These are phyloP conservation scores for Massariosphaeria phaeospora DNA, from an alignment of 495 filamentous ascomycete genomes.

Conservation along the genomic window DNA sequence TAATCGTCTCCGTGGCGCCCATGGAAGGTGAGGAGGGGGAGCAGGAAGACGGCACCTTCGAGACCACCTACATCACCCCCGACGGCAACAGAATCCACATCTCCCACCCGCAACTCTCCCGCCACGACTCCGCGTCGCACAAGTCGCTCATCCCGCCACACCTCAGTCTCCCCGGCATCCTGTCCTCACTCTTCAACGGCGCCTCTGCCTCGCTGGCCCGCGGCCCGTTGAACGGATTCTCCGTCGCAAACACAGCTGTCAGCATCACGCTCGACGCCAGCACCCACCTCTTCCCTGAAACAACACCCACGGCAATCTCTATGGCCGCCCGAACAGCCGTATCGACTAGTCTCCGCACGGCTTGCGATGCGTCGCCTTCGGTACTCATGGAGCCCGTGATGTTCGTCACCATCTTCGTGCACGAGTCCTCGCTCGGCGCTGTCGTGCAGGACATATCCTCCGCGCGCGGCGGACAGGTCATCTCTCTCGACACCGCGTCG, in stretches of 20 bases:
- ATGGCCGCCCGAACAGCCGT: constrained; percentile 72
- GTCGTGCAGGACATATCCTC: constrained; percentile 89
- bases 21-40: constrained; percentile 45
- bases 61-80: constrained; percentile 37
- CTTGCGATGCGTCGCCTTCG: constrained; percentile 56
- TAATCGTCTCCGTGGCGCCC: constrained; percentile 62
- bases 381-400: constrained; percentile 89
- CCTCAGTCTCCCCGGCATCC: constrained; percentile 53
- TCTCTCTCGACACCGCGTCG: constrained; percentile 58
- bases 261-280: constrained; percentile 61
- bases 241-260: constrained; percentile 66
- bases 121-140: constrained; percentile 25
- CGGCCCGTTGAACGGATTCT: constrained; percentile 70
- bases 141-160: constrained; percentile 50
- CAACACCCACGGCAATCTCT: constrained; percentile 69
- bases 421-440: constrained; percentile 71
- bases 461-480: constrained; percentile 74
- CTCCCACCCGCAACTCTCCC: constrained; percentile 38
- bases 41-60: constrained; percentile 35
- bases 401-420: constrained; percentile 74
- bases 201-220: constrained; percentile 78
- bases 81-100: constrained; percentile 40
- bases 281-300: constrained; percentile 61
- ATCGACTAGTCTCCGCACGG: constrained; percentile 41
- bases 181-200: constrained; percentile 68